phyloP scores from a whole-genome alignment of 345 rosid genomes.

The Euphorbia pulcherrima region DNA sequence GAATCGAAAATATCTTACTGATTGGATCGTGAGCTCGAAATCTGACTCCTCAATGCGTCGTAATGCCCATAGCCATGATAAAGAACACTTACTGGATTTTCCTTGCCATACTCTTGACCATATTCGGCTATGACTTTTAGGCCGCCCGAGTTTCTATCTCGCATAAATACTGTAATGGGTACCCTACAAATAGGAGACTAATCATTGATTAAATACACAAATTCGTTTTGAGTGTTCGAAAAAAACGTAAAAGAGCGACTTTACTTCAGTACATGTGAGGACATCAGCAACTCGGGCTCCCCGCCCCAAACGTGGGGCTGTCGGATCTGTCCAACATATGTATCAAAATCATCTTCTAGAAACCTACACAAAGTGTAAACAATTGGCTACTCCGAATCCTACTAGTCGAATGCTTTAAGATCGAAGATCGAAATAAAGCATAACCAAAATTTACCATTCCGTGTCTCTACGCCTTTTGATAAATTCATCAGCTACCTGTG shows the following conservation, averaged over 20 bases:
- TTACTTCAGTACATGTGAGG: constrained; percentile 58
- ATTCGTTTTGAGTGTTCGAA: background rate
- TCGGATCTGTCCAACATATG: constrained; percentile 51
- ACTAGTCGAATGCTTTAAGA: background rate
- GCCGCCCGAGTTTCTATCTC: constrained; percentile 30
- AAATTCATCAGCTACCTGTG: constrained; percentile 67
- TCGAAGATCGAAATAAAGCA: background rate
- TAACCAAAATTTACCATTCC: constrained; percentile 44
- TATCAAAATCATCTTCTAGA: constrained; percentile 57
- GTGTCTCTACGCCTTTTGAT: constrained; percentile 57
- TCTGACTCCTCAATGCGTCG: constrained; percentile 40
- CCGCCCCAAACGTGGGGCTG: constrained; percentile 73
- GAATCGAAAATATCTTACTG: constrained; percentile 33
- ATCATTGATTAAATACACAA: background rate
- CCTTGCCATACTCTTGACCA: constrained; percentile 55
- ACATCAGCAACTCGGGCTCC: constrained; percentile 73
- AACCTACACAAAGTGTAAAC: constrained; percentile 38
- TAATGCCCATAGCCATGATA: constrained; percentile 63
- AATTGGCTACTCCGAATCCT: constrained; percentile 1
- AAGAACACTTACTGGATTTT: constrained; percentile 50
- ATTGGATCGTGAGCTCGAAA: constrained; percentile 23
- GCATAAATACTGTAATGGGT: constrained; percentile 59
- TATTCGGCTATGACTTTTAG: constrained; percentile 56
- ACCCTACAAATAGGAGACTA: constrained; percentile 27
- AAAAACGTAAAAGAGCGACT: constrained; percentile 5